Conservation (phyloP, 1,284 basidiomycete species). For the Moesziomyces sp. region DNA sequence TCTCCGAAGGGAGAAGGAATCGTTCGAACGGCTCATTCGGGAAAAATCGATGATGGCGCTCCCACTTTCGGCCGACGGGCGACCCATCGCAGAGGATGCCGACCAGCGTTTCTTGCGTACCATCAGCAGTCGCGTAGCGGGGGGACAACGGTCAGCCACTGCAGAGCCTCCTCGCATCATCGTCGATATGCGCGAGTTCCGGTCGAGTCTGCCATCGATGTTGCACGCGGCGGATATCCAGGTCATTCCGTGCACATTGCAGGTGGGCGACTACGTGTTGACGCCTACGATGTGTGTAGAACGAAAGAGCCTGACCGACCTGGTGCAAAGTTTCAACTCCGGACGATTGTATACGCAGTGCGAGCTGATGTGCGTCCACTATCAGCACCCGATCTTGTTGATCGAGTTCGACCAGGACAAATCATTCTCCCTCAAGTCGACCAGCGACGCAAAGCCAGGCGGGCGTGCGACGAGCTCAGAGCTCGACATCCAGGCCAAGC, state of each 20-base stretch:
- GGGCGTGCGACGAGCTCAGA: constrained; percentile 57
- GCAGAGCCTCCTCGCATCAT: constrained; percentile 83
- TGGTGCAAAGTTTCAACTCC: constrained; percentile 90
- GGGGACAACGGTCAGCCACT: constrained; percentile 78
- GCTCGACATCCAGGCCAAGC: constrained; percentile 81
- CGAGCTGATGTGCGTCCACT: constrained; percentile 94
- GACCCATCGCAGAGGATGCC: constrained; percentile 68
- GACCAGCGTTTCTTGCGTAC: constrained; percentile 77
- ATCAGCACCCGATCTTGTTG: constrained; percentile 91
- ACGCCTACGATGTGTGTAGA: constrained; percentile 96
- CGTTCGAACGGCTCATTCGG: constrained; percentile 91
- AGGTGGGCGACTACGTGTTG: constrained; percentile 94
- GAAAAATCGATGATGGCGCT: constrained; percentile 94
- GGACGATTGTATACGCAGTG: constrained; percentile 97
- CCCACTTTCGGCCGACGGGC: constrained; percentile 82
- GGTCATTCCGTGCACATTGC: constrained; percentile 88
- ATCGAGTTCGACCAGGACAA: constrained; percentile 99
- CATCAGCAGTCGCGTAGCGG: constrained; percentile 87
- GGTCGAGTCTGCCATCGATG: constrained; percentile 89
- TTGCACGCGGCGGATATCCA: constrained; percentile 84
- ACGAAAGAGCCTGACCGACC: constrained; percentile 90
- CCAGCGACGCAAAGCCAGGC: constrained; percentile 18
- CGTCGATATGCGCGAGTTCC: constrained; percentile 95
- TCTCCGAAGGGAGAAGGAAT: constrained; percentile 89
- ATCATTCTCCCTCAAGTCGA: constrained; percentile 77